Evolutionary conservation across 2,329 filamentous ascomycete species (phyloP), one percentile per base, ranked within the genome.

Genomic region (Ophiocordyceps unilateralis): DNA sequence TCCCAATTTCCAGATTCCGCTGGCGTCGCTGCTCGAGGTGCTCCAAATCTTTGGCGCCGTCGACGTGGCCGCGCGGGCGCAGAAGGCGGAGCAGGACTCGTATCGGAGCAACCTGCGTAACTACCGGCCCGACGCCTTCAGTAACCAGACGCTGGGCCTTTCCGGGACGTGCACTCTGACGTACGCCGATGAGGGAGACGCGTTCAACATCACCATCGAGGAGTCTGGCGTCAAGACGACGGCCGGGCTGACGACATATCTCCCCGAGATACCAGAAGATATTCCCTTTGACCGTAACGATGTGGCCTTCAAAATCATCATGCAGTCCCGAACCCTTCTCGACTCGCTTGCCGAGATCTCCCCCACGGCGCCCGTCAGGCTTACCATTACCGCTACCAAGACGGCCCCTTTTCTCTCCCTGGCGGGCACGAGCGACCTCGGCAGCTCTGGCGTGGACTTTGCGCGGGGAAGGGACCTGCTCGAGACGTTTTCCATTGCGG

Each of bases 21-120:
- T 98, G 9, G 72, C 81, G 5, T 84, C 89, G 17, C 73, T 98
- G 3, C 75, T 98, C 43, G 91, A 96, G 63, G 93, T 89, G 0
- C 71, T 98, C 8, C 89, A 95, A 55, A 96, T 98, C 41, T 93
- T 98, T 55, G 86, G 86, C 41, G 78, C 88, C n/a, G 75, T 88
- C 39, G 82, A 84, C 49, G 69, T 77, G 14, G 66, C 74, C 6
- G 68, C 66, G 36, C 72, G 73, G 48, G 65, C 72, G 41, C 67
- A 71, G 41, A 78, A 72, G 52, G 64, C 70, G 7, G 76, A 79
- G 12, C 64, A 70, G 45, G 76, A 80, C 48, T 65, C 68, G 1
- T 78, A 77, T 52, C 70, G 69, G 47, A 76, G 72, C 58, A 78
- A 76, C 50, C 59, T 77, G 34, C 69, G 74, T 41, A 76, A 74